Conservation (phyloP, 768 basidiomycete species). For the Amanita rimosa region DNA sequence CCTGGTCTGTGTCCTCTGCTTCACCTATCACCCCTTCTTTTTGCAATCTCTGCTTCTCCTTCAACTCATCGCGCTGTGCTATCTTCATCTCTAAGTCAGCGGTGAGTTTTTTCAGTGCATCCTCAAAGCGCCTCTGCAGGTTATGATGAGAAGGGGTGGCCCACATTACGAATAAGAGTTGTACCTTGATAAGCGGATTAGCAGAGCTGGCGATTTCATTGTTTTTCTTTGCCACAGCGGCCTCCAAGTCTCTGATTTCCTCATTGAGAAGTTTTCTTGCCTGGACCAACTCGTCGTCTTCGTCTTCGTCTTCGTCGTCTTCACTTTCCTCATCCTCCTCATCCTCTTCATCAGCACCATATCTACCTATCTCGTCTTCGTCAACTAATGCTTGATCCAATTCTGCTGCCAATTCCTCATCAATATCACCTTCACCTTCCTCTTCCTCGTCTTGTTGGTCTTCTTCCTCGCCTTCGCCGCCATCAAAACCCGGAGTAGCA, state of each 20-base stretch:
- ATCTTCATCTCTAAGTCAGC: conserved; percentile 81
- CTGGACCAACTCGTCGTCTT: conserved; percentile 73
- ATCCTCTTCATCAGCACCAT: conserved; percentile 55
- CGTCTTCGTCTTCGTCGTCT: conserved; percentile 71
- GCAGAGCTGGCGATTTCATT: conserved; percentile 73
- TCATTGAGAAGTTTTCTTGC: conserved; percentile 75
- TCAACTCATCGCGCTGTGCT: conserved; percentile 68
- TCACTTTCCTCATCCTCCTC: conserved; percentile 57
- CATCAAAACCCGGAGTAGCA: conserved; percentile 45
- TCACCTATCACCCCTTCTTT: conserved; percentile 53
- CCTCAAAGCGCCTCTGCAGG: conserved; percentile 81
- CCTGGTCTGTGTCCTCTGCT: conserved; percentile 25
- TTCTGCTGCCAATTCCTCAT: conserved; percentile 82
- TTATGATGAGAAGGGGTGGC: conserved; percentile 1
- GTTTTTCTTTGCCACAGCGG: conserved; percentile 77
- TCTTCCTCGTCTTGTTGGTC: conserved; percentile 51
- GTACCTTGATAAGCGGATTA: conserved; percentile 80
- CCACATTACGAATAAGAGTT: neutral
- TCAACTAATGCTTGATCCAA: conserved; percentile 76
- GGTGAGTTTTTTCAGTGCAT: conserved; percentile 79
- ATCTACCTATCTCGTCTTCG: conserved; percentile 32
- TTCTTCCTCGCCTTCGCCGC: conserved; percentile 46
- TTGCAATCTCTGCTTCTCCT: conserved; percentile 59
- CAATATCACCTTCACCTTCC: conserved; percentile 68
- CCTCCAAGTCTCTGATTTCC: conserved; percentile 83